phyloP scores from a whole-genome alignment of 495 filamentous ascomycete species.

The Penicillium nucicola region DNA sequence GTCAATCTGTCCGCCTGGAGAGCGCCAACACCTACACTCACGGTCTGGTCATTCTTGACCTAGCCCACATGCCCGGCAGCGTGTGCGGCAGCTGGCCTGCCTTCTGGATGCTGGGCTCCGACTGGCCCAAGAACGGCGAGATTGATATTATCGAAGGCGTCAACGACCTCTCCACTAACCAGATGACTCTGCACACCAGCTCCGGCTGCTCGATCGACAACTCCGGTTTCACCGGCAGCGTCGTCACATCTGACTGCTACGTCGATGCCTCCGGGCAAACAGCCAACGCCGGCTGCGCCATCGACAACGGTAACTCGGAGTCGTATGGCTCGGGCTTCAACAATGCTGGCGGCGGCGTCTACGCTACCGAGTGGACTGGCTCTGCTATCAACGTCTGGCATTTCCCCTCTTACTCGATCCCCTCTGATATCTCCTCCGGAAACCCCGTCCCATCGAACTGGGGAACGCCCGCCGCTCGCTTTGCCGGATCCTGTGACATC shows the following conservation, averaged over 20 bases:
- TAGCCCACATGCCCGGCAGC: slow-evolving; percentile 53
- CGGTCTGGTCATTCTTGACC: slow-evolving; percentile 58
- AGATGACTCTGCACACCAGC: slow-evolving; percentile 66
- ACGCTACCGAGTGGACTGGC: slow-evolving; percentile 61
- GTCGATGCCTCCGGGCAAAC: slow-evolving; percentile 42
- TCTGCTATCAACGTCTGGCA: slow-evolving; percentile 61
- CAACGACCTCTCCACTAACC: slow-evolving; percentile 52
- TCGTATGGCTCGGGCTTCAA: slow-evolving; percentile 61
- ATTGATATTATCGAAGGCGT: slow-evolving; percentile 75
- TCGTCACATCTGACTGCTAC: slow-evolving; percentile 49
- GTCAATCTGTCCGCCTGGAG: slow-evolving; percentile 53
- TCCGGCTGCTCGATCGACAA: slow-evolving; percentile 53
- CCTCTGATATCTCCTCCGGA: slow-evolving; percentile 46
- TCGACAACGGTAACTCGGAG: slow-evolving; percentile 28
- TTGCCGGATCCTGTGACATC: slow-evolving; percentile 59
- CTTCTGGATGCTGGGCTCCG: slow-evolving; percentile 52
- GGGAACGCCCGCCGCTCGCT: slow-evolving; percentile 57
- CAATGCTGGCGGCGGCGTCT: slow-evolving; percentile 53
- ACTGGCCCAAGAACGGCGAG: slow-evolving; percentile 70
- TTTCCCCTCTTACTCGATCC: slow-evolving; percentile 48
- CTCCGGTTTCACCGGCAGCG: slow-evolving; percentile 40
- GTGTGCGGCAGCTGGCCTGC: slow-evolving; percentile 61
- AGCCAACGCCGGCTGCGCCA: slow-evolving; percentile 53
- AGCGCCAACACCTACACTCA: slow-evolving; percentile 50
- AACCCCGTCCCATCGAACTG: slow-evolving; percentile 57